Evolutionary conservation across 768 basidiomycete genomes (phyloP).

Genomic region (Inosperma sp.): DNA sequence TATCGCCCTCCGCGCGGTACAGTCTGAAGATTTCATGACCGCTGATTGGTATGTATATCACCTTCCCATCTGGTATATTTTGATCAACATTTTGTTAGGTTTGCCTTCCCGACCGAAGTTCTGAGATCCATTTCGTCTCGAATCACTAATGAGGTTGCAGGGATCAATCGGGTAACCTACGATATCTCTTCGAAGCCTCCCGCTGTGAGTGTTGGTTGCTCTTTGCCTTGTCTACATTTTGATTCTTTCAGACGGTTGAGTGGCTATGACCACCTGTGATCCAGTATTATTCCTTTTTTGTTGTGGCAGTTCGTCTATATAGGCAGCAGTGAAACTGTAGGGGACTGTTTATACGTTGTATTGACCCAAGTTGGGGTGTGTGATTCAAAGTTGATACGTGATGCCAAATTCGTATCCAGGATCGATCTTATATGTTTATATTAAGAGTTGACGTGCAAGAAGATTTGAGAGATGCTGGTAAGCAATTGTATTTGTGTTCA

Average conservation of each 20-base stretch:
- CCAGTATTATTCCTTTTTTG: too few species aligned
- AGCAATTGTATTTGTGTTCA: too few species aligned
- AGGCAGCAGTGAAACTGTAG: too few species aligned
- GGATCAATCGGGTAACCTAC: conserved; percentile 94
- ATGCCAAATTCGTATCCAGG: too few species aligned
- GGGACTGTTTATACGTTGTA: too few species aligned
- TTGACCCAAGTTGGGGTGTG: too few species aligned
- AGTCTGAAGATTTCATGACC: conserved; percentile 99
- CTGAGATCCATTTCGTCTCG: conserved; percentile 89
- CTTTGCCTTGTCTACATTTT: conserved; percentile 6
- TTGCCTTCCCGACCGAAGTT: conserved; percentile 90
- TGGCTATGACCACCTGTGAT: conserved; percentile 39
- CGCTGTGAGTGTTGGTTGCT: conserved; percentile 49
- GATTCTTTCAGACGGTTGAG: conserved; percentile 42
- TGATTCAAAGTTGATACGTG: too few species aligned
- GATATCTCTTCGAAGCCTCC: conserved; percentile 98
- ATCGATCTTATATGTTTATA: too few species aligned
- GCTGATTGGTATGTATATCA: conserved; percentile 78
- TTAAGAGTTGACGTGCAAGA: too few species aligned
- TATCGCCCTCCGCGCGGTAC: conserved; percentile 90
- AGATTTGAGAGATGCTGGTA: too few species aligned
- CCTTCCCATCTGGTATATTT: conserved; percentile 3
- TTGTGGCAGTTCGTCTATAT: too few species aligned
- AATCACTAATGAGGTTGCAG: conserved; percentile 95
- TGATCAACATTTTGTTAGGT: conserved; percentile 46